These are phyloP conservation scores for Oenanthe javanica DNA, from an alignment of 140 eudicot species.

Conservation along the genomic window DNA sequence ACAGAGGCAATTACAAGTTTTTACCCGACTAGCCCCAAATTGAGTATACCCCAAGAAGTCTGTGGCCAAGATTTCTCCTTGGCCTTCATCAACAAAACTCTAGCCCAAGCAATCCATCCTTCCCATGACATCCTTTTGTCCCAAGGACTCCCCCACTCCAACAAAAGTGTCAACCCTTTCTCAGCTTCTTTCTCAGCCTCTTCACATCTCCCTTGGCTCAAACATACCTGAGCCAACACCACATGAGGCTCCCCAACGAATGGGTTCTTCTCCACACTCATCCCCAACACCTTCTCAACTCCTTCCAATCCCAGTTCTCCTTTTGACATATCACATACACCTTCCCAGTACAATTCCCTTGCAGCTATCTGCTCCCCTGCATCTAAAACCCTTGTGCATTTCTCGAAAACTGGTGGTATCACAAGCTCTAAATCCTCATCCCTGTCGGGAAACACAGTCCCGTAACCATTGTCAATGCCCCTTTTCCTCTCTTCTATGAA, in stretches of 20 bases:
- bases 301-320: conserved; percentile 36
- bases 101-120: conserved; percentile 89
- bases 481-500: conserved; percentile 16
- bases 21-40: conserved; percentile 62
- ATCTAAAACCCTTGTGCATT: conserved; percentile 46
- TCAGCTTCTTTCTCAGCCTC: conserved; percentile 56
- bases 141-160: conserved; percentile 98
- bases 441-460: conserved; percentile 1
- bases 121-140: conserved; percentile 90
- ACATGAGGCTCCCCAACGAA: conserved; percentile 81
- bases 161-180: conserved; percentile 48
- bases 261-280: conserved; percentile 64
- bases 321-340: conserved; percentile 46
- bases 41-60: conserved; percentile 65
- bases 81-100: conserved; percentile 72
- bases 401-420: conserved; percentile 61
- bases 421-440: conserved; percentile 70
- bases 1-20: not conserved
- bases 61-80: conserved; percentile 68
- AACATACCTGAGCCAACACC: conserved; percentile 54
- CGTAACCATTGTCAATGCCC: not conserved
- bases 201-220: conserved; percentile 60
- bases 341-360: conserved; percentile 81
- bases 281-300: conserved; percentile 52
- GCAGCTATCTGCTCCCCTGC: conserved; percentile 60